These are phyloP conservation scores for Pelargonium nanum DNA, from an alignment of 345 rosid species.

Conservation along the genomic window DNA sequence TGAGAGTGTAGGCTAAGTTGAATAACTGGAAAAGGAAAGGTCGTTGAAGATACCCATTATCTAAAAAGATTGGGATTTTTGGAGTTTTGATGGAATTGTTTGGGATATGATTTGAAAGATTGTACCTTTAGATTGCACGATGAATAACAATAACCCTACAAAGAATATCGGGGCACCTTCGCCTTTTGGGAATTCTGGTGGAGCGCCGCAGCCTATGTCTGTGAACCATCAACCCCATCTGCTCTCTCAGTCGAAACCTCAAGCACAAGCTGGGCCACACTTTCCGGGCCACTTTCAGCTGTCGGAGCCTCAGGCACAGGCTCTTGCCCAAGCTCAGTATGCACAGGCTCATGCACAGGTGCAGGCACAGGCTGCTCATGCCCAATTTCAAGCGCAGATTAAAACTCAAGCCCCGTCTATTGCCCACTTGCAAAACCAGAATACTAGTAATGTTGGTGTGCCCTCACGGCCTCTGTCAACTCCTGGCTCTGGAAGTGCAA, in stretches of 20 bases:
- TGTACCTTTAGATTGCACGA: not conserved
- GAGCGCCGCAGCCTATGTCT: slow-evolving; percentile 1
- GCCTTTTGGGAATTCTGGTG: slow-evolving; percentile 12
- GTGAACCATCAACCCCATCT: slow-evolving; percentile 11
- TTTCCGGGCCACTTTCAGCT: slow-evolving; percentile 21
- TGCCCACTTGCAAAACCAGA: slow-evolving; percentile 12
- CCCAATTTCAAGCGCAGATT: slow-evolving; percentile 10
- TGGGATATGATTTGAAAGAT: too few relatives aligned
- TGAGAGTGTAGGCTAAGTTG: too few relatives aligned
- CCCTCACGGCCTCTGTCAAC: slow-evolving; percentile 5
- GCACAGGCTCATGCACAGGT: not conserved
- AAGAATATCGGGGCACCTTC: slow-evolving; percentile 8
- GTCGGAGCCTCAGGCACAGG: slow-evolving; percentile 13
- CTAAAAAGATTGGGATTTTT: too few relatives aligned
- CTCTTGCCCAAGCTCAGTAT: slow-evolving; percentile 6
- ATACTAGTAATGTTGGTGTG: slow-evolving; percentile 8
- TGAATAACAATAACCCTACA: slow-evolving; percentile 11
- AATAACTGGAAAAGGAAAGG: too few relatives aligned
- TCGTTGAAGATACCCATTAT: too few relatives aligned
- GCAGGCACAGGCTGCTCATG: slow-evolving; percentile 5
- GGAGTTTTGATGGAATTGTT: too few relatives aligned
- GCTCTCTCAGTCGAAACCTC: slow-evolving; percentile 15
- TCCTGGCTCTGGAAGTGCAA: slow-evolving; percentile 15
- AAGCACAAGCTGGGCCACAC: slow-evolving; percentile 2
- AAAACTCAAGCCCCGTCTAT: slow-evolving; percentile 10